A percentile compares a stretch with the other conserved stretches of the same genome.
Evolutionary conservation across 768 basidiomycete species (phyloP).

Genomic region (Rhizopogon vesiculosus): DNA sequence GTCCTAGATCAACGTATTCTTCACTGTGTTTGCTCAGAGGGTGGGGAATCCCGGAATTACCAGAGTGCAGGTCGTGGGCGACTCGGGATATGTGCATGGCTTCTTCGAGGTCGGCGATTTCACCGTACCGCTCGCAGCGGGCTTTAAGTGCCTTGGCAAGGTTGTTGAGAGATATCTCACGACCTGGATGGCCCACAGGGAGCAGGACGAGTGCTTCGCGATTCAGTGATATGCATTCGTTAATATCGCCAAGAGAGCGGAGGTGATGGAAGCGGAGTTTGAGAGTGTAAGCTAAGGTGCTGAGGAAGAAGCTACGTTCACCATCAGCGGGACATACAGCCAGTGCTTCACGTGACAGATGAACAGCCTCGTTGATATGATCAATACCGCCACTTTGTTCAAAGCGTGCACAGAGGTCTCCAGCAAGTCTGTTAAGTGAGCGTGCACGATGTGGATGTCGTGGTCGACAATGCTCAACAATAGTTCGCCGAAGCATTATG

Average conservation of each 20-base stretch:
- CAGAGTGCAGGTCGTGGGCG: slow-evolving; percentile 15
- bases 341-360: neutral
- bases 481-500: neutral
- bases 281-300: neutral
- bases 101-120: slow-evolving; percentile 17
- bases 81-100: slow-evolving; percentile 19
- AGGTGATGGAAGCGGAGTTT: neutral
- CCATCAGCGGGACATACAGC: slow-evolving; percentile 15
- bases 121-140: slow-evolving; percentile 13
- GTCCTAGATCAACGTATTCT: no score
- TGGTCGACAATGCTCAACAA: neutral
- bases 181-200: slow-evolving; percentile 30
- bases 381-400: neutral
- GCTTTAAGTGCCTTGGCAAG: slow-evolving; percentile 12
- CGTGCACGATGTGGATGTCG: neutral
- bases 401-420: neutral
- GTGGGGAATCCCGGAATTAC: no score
- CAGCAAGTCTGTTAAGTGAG: neutral
- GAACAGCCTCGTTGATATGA: neutral
- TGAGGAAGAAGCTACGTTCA: neutral
- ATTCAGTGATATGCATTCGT: slow-evolving; percentile 15
- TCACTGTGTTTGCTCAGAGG: no score
- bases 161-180: slow-evolving; percentile 5
- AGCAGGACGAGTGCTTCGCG: slow-evolving; percentile 6
- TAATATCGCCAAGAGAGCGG: neutral